Evolutionary conservation across 768 basidiomycete genomes (phyloP), one percentile per base, ranked within the genome.

Genomic region (Vishniacozyma victoriae): DNA sequence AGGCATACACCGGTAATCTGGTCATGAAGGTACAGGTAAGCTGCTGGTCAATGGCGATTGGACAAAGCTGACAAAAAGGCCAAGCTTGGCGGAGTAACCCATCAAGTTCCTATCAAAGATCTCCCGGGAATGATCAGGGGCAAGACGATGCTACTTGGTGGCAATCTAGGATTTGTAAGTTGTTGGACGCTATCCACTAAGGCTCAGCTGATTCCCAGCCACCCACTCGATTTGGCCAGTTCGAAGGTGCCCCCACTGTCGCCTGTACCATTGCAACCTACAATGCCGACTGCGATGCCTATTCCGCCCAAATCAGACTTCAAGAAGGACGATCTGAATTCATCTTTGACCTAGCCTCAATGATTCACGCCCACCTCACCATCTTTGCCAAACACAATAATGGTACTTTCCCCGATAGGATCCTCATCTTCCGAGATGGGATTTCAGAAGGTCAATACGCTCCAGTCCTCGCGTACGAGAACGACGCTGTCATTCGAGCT

Each of bases 401-500:
- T 4, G 37, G 55, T 20, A 38, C 38, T 2, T 52, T 55, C 18
- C 67, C 72, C 23, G 59, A 65, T 7, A 50, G 58, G 7, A 65
- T 73, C 40, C 54, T 73, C 35, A 65, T 73, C 55, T 73, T 70
- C 56, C 60, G 72, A 25, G 70, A 71, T 41, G 72, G 70, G 41
- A 59, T 70, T 14, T 62, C 62, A 2, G 66, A 72, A 46, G 70
- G 69, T 5, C 69, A 72, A 43, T 73, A 69, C 45, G 67, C 69
- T 22, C 54, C 59, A 18, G 66, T 61, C 19, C 57, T 73, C 16
- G 39, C 54, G 16, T 53, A 64, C 45, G 72, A 73, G 54, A 59
- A 69, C 42, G 44, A 52, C 11, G 70, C 69, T 1, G 64, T 72
- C 19, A 41, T 60, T 6, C 38, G 52, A 14, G 70, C 72, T 6